These are phyloP conservation scores for Schizothecium vesticola DNA, from an alignment of 495 filamentous ascomycete genomes.

Conservation along the genomic window DNA sequence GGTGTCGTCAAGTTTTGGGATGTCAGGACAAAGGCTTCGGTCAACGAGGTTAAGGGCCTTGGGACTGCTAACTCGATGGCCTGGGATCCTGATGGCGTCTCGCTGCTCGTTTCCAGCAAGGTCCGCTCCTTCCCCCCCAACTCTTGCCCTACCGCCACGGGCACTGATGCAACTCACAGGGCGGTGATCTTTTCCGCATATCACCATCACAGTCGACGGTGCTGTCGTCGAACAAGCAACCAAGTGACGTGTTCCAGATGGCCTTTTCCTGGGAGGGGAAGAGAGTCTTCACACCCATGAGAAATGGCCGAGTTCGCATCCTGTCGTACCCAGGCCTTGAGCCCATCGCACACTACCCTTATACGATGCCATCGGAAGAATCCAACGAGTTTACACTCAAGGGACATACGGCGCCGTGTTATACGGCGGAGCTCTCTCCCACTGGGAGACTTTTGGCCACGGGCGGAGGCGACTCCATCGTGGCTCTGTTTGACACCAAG, in stretches of 20 bases:
- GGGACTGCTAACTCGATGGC: constrained; percentile 77
- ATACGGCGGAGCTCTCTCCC: constrained; percentile 66
- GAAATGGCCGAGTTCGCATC: constrained; percentile 76
- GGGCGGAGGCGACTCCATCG: constrained; percentile 82
- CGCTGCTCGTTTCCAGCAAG: constrained; percentile 78
- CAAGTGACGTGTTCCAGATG: constrained; percentile 73
- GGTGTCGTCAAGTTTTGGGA: constrained; percentile 92
- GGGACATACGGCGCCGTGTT: constrained; percentile 76
- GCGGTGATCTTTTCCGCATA: constrained; percentile 65
- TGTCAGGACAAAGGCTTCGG: constrained; percentile 70
- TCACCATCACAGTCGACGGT: constrained; percentile 46
- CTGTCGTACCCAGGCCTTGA: constrained; percentile 62
- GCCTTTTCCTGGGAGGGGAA: constrained; percentile 72
- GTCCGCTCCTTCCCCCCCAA: constrained; percentile 41
- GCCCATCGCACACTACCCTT: constrained; percentile 38
- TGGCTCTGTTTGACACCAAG: constrained; percentile 85
- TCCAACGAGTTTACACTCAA: constrained; percentile 57
- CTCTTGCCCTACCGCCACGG: not conserved
- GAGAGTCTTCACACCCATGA: constrained; percentile 74
- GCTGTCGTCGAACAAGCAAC: constrained; percentile 61
- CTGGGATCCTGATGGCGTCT: constrained; percentile 83
- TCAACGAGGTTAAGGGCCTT: constrained; percentile 74
- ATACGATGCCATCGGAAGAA: constrained; percentile 31
- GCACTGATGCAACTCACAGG: constrained; percentile 36
- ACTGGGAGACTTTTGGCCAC: constrained; percentile 77